Evolutionary conservation across 2,329 filamentous ascomycete genomes (phyloP).

Genomic region (Spiromastix sp.): DNA sequence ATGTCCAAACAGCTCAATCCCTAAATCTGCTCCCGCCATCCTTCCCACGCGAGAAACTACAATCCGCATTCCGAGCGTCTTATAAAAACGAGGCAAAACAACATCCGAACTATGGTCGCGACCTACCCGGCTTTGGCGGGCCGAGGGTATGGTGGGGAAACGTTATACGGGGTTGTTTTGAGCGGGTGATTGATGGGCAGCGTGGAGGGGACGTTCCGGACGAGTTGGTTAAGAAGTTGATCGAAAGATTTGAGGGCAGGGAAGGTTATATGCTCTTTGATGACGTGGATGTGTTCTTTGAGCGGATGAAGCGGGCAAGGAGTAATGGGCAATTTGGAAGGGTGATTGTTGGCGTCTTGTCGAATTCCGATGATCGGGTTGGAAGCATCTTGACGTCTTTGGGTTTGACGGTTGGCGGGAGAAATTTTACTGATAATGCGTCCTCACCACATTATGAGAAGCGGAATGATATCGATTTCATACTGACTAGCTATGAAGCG

Average conservation of each 20-base stretch:
- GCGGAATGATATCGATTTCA: conserved; percentile 30
- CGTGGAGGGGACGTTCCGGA: conserved; percentile 19
- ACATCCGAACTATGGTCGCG: conserved; percentile 36
- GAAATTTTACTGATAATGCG: conserved; percentile 17
- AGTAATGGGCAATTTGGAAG: conserved; percentile 9
- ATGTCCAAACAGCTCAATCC: conserved; percentile 27
- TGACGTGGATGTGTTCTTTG: conserved; percentile 30
- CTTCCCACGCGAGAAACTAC: conserved; percentile 9
- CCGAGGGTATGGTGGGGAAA: conserved; percentile 36
- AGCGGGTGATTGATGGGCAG: conserved; percentile 4
- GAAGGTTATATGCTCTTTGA: conserved; percentile 32
- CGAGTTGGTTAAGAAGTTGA: conserved; percentile 23
- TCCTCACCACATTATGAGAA: conserved; percentile 5
- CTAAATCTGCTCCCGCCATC: conserved; percentile 23
- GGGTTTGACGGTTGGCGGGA: conserved; percentile 28
- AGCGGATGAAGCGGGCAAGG: conserved; percentile 18
- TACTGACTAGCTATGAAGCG: conserved; percentile 38
- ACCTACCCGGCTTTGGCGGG: conserved; percentile 23
- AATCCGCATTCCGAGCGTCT: conserved; percentile 16
- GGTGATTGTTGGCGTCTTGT: conserved; percentile 32
- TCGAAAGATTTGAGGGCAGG: conserved; percentile 29
- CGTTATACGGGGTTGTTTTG: conserved; percentile 30
- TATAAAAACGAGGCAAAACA: conserved; percentile 25
- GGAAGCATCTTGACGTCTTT: conserved; percentile 29
- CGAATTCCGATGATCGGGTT: conserved; percentile 38